Percentiles rank a stretch among this genome's conserved stretches.
These are phyloP conservation scores for Xylariaceae sp. DNA, from an alignment of 2,329 filamentous ascomycete species.

Conservation along the genomic window DNA sequence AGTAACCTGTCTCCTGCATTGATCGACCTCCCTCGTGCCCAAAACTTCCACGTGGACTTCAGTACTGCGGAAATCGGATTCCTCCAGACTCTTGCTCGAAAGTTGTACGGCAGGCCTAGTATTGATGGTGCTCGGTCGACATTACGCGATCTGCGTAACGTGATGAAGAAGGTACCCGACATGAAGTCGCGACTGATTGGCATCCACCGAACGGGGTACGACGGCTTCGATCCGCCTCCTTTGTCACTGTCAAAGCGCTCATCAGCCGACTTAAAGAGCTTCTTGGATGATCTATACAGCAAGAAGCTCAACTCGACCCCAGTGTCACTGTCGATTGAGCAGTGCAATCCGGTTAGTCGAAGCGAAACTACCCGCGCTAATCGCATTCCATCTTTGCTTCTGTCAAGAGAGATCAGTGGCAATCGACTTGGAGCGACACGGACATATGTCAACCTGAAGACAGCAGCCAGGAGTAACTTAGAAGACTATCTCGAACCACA, in stretches of 20 bases:
- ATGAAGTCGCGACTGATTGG: conserved; percentile 16
- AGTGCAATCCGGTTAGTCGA: conserved; percentile 29
- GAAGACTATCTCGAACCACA: conserved; percentile 53
- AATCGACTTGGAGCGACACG: conserved; percentile 42
- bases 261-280: conserved; percentile 34
- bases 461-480: conserved; percentile 41
- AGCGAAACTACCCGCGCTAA: conserved; percentile 28
- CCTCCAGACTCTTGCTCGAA: conserved; percentile 25
- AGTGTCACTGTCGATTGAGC: conserved; percentile 31
- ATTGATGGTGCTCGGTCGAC: conserved; percentile 9
- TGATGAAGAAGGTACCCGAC: conserved; percentile 26
- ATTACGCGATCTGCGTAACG: conserved; percentile 26
- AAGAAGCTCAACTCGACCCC: conserved; percentile 22
- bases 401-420: conserved; percentile 50
- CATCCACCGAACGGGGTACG: conserved; percentile 20
- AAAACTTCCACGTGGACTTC: conserved; percentile 32
- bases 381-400: conserved; percentile 40
- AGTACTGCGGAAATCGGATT: conserved; percentile 24
- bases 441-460: conserved; percentile 43
- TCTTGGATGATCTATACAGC: conserved; percentile 36
- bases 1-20: conserved; percentile 9
- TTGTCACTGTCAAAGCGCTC: conserved; percentile 25
- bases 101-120: conserved; percentile 19
- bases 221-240: conserved; percentile 18
- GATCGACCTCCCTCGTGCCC: conserved; percentile 9